Evolutionary conservation across 176 grass and related monocot species (phyloP), one percentile per base, ranked within the genome.

Genomic region (Phragmites australis): DNA sequence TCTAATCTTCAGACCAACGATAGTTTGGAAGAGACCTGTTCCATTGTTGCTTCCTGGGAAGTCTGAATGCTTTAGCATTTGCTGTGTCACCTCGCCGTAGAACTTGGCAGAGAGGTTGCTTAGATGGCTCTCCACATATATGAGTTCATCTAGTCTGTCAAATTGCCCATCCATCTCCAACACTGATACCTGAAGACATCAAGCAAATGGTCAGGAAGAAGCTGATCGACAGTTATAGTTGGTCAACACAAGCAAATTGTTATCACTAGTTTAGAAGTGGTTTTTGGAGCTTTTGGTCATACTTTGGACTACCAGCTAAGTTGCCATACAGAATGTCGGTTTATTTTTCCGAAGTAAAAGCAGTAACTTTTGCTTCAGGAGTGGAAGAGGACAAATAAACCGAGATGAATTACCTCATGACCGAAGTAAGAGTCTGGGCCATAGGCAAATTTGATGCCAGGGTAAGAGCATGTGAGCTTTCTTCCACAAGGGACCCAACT

Each of bases 161-260:
- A 97, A 93, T 51, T 91, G 89, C 19, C 94, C 94, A 68, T 97
- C 89, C 94, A 91, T 97, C 82, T 97, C 94, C 84, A 93, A n/a
- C 14, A 91, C 89, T 3, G 94, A 97, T 40, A 93, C 94, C 94
- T 97, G 65, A 43, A 70, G 12, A 75, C 46, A 84, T 69, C 18
- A 72, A 78, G 14, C 48, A 89, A 85, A 64, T 63, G 23, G 40
- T 43, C 42, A 31, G 49, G 17, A 31, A 81, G 34, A 75, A 65
- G 23, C 29, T 82, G 65, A 72, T 76, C 62, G 9, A 50, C 25
- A 69, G 13, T 26, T 83, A 83, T 47, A 80, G 23, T 62, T 80
- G 22, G 16, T 47, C 12, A 77, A 29, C 34, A 6, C 39, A 71
- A 74, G 64, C 5, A 44, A 70, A 65, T 71, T 76, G 54, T 76